Evolutionary conservation across 225 moss, liverwort and hornwort species (phyloP).

Genomic region (Physcomitrellopsis africana): DNA sequence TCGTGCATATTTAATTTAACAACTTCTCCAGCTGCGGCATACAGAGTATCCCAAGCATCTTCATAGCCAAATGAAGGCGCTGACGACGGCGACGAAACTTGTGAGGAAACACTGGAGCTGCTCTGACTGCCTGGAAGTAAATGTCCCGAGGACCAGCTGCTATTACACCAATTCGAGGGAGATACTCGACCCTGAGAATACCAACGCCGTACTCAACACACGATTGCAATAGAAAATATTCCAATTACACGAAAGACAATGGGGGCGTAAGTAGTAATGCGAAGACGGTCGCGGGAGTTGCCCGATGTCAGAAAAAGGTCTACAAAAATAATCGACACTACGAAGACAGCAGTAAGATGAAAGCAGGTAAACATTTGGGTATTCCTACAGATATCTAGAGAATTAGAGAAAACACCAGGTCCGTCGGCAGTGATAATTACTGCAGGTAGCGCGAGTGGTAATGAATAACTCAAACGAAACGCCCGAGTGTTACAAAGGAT

Average conservation of each 20-base stretch:
- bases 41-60: constrained; percentile 71
- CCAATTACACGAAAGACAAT: background rate
- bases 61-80: constrained; percentile 54
- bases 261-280: no score
- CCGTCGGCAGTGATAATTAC: no score
- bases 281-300: no score
- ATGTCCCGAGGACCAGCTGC: constrained; percentile 58
- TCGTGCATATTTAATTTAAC: constrained; percentile 53
- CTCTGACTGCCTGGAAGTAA: constrained; percentile 48
- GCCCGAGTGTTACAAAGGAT: no score
- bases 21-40: constrained; percentile 77
- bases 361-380: no score
- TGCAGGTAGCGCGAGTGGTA: no score
- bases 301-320: no score
- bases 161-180: constrained; percentile 19
- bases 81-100: constrained; percentile 69
- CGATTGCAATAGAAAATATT: background rate
- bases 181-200: constrained; percentile 16
- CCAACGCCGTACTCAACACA: background rate
- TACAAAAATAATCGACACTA: no score
- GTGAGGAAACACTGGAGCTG: constrained; percentile 61
- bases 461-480: no score
- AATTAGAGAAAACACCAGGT: no score
- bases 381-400: no score
- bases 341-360: no score